Evolutionary conservation across 2,329 filamentous ascomycete species (phyloP).

Genomic region (Xylariaceae sp.): DNA sequence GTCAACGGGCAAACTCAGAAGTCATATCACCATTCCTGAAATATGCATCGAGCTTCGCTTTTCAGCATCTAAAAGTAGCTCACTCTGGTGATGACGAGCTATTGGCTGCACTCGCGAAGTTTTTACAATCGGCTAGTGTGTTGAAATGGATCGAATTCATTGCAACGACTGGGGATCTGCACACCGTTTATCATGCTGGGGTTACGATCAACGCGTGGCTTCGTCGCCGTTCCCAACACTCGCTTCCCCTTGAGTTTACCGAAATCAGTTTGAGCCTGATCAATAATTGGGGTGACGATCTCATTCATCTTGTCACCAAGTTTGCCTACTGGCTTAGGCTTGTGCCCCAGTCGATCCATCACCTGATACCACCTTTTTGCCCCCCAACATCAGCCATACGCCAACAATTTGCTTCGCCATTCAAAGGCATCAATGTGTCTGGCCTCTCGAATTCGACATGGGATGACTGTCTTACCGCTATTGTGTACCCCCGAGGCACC

Average conservation of each 20-base stretch:
- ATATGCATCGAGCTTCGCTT: slow-evolving; percentile 23
- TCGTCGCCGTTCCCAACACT: slow-evolving; percentile 10
- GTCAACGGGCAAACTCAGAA: not conserved
- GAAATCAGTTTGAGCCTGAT: slow-evolving; percentile 14
- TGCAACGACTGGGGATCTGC: slow-evolving; percentile 14
- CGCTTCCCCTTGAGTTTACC: slow-evolving; percentile 2
- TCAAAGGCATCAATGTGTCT: slow-evolving; percentile 17
- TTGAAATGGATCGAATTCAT: slow-evolving; percentile 23
- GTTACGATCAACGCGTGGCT: slow-evolving; percentile 16
- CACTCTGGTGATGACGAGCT: slow-evolving; percentile 14
- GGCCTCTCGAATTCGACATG: slow-evolving; percentile 14
- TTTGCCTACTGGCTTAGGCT: slow-evolving; percentile 16
- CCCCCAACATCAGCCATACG: slow-evolving; percentile 20
- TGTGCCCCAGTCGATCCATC: slow-evolving; percentile 19
- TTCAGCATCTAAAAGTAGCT: slow-evolving; percentile 20
- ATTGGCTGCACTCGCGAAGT: slow-evolving; percentile 16
- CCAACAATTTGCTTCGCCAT: slow-evolving; percentile 16
- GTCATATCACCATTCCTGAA: slow-evolving; percentile 9
- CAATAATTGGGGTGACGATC: slow-evolving; percentile 22
- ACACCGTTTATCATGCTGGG: slow-evolving; percentile 22
- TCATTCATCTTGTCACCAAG: slow-evolving; percentile 21
- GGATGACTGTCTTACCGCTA: slow-evolving; percentile 24
- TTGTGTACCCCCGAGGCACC: slow-evolving; percentile 12
- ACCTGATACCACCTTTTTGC: slow-evolving; percentile 26
- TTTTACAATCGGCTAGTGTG: slow-evolving; percentile 14